phyloP scores from a whole-genome alignment of 2,329 filamentous ascomycete genomes.

The Calonectria montana region DNA sequence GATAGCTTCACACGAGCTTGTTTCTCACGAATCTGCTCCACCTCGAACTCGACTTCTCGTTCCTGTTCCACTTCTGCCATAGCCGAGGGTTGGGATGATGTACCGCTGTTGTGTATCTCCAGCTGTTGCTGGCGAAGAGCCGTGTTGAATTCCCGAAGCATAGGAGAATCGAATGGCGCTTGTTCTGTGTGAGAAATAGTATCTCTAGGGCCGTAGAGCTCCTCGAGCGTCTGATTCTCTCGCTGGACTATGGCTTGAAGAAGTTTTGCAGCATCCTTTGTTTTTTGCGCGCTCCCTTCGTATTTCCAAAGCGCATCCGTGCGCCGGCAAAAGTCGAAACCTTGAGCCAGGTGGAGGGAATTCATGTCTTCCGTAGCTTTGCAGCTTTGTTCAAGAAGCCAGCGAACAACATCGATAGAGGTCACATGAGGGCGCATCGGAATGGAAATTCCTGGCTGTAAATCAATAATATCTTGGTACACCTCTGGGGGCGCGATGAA shows the following conservation, averaged over 20 bases:
- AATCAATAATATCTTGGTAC: constrained; percentile 68
- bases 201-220: constrained; percentile 62
- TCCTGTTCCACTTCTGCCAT: constrained; percentile 72
- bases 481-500: constrained; percentile 71
- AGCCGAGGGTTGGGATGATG: constrained; percentile 58
- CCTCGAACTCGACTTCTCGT: constrained; percentile 68
- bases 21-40: constrained; percentile 67
- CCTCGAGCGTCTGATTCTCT: constrained; percentile 67
- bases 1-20: constrained; percentile 57
- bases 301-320: constrained; percentile 60
- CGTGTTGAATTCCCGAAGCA: background rate
- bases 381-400: constrained; percentile 75
- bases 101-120: background rate
- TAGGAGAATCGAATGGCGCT: constrained; percentile 3
- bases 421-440: background rate
- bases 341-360: constrained; percentile 69
- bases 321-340: constrained; percentile 69
- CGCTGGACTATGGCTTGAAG: constrained; percentile 52
- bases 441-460: constrained; percentile 23
- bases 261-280: constrained; percentile 42
- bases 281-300: constrained; percentile 52
- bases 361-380: constrained; percentile 68
- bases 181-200: background rate
- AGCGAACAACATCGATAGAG: constrained; percentile 42
- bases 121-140: background rate